Percentiles rank a stretch among this genome's conserved stretches.
phyloP scores from a whole-genome alignment of 306 rosid genomes.

The Pterocarpus santalinus region DNA sequence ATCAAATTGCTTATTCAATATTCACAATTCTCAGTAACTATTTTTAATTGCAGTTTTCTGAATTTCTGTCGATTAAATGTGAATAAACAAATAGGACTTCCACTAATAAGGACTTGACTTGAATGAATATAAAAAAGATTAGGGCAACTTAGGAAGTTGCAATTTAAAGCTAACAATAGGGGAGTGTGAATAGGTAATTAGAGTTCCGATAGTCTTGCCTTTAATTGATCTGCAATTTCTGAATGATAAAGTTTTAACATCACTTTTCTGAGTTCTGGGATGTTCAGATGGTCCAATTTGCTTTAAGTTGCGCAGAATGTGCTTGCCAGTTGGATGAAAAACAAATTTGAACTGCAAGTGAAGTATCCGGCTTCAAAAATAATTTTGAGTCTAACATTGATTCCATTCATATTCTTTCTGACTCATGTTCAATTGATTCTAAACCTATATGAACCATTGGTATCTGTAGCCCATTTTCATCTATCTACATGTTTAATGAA shows the following conservation, averaged over 20 bases:
- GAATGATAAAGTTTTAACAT: not conserved
- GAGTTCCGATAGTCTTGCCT: not conserved
- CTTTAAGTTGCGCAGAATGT: not conserved
- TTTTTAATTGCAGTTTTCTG: slow-evolving; percentile 14
- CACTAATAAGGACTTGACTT: not conserved
- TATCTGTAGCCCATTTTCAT: not conserved
- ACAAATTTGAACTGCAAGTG: not conserved
- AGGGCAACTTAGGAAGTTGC: not conserved
- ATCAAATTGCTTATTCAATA: not conserved
- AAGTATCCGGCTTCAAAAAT: slow-evolving; percentile 1
- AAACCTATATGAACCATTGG: not conserved
- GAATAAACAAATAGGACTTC: not conserved
- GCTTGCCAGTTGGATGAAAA: not conserved
- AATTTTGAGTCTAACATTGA: not conserved
- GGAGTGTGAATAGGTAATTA: not conserved
- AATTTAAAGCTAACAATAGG: not conserved
- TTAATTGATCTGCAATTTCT: not conserved
- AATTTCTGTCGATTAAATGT: not conserved
- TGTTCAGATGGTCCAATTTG: not conserved
- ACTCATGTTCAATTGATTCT: slow-evolving; percentile 12
- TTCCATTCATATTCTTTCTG: not conserved
- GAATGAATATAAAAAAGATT: not conserved
- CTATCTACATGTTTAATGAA: not conserved
- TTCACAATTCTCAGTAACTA: not conserved
- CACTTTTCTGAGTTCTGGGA: not conserved